Conservation (phyloP, 495 filamentous ascomycete species). For the Tuber brumale region DNA sequence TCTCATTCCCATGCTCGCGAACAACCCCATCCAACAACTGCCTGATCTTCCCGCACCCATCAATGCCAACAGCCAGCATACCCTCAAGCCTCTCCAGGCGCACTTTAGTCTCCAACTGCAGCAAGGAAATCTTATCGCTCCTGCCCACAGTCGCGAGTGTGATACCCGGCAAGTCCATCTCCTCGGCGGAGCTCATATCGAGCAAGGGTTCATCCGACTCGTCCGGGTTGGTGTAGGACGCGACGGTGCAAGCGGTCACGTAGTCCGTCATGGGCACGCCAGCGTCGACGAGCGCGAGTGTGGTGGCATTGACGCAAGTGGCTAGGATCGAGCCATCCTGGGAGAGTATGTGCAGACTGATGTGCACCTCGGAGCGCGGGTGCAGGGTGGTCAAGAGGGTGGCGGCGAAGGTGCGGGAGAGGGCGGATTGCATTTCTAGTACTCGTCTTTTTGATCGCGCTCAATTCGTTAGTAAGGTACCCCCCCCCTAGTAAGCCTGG, state of each 20-base stretch:
- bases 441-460: slow-evolving; percentile 54
- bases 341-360: slow-evolving; percentile 79
- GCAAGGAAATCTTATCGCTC: slow-evolving; percentile 65
- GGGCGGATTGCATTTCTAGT: slow-evolving; percentile 68
- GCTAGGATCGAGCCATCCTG: slow-evolving; percentile 88
- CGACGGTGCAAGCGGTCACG: slow-evolving; percentile 78
- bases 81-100: slow-evolving; percentile 72
- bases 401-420: slow-evolving; percentile 64
- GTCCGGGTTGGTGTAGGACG: slow-evolving; percentile 61
- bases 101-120: slow-evolving; percentile 78
- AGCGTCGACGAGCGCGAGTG: slow-evolving; percentile 86
- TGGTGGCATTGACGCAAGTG: slow-evolving; percentile 82
- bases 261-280: slow-evolving; percentile 92
- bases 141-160: slow-evolving; percentile 73
- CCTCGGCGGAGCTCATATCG: slow-evolving; percentile 78
- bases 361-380: slow-evolving; percentile 75
- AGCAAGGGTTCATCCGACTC: slow-evolving; percentile 75
- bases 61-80: slow-evolving; percentile 84
- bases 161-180: slow-evolving; percentile 80
- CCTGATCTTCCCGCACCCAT: slow-evolving; percentile 81
- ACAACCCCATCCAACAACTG: slow-evolving; percentile 68
- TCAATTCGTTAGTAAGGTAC: neutral
- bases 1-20: slow-evolving; percentile 56
- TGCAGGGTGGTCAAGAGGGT: slow-evolving; percentile 79
- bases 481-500: neutral